Conservation (phyloP, 768 basidiomycete species). For the Boletus rubroflammeus region DNA sequence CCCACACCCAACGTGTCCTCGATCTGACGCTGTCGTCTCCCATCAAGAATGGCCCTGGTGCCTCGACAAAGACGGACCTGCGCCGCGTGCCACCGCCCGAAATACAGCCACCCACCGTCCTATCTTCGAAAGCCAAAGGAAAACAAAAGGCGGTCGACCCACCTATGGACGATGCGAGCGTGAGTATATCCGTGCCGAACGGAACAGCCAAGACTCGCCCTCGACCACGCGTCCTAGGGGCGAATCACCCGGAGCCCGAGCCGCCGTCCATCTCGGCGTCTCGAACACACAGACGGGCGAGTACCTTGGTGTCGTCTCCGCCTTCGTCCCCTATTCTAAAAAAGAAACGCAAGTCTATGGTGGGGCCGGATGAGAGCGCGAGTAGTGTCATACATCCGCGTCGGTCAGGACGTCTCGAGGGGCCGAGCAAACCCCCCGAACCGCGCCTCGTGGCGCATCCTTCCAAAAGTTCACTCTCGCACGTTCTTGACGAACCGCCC, state of each 20-base stretch:
- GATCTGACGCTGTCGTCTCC: slow-evolving; percentile 33
- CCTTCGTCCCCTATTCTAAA: slow-evolving; percentile 16
- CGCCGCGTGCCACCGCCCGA: slow-evolving; percentile 6
- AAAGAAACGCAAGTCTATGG: slow-evolving; percentile 27
- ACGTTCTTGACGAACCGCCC: background rate
- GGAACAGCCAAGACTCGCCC: slow-evolving; percentile 10
- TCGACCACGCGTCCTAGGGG: slow-evolving; percentile 2
- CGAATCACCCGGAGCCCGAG: slow-evolving; percentile 2
- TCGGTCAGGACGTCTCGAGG: slow-evolving; percentile 21
- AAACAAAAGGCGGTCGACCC: slow-evolving; percentile 30
- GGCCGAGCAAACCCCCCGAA: slow-evolving; percentile 11
- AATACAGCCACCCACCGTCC: background rate
- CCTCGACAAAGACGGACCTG: slow-evolving; percentile 11
- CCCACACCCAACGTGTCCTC: slow-evolving; percentile 52
- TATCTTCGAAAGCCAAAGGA: slow-evolving; percentile 31
- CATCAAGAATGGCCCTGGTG: slow-evolving; percentile 6
- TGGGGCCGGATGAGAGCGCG: slow-evolving; percentile 2
- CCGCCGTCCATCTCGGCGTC: slow-evolving; percentile 6
- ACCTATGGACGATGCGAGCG: slow-evolving; percentile 5
- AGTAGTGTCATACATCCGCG: slow-evolving; percentile 7
- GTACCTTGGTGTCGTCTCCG: slow-evolving; percentile 18
- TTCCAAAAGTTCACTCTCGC: background rate
- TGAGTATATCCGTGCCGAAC: slow-evolving; percentile 12
- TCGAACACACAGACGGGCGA: slow-evolving; percentile 28
- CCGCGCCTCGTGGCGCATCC: background rate